These are phyloP conservation scores for Claviceps pazoutovae DNA, from an alignment of 2,329 filamentous ascomycete genomes.

Conservation along the genomic window DNA sequence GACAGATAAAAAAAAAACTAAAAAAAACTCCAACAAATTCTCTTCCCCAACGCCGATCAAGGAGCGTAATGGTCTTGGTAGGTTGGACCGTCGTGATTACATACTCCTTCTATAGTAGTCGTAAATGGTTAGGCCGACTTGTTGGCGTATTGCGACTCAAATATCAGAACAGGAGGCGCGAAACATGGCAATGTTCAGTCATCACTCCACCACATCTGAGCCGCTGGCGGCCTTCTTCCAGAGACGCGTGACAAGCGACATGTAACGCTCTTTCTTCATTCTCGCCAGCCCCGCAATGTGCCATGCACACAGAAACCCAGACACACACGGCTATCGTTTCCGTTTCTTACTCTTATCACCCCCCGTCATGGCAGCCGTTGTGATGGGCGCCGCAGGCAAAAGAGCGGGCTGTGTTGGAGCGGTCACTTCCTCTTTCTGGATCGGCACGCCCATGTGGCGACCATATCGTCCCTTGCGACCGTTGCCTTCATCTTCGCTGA, in stretches of 20 bases:
- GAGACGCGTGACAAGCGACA: neutral
- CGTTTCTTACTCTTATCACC: slow-evolving; percentile 47
- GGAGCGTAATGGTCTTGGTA: slow-evolving; percentile 23
- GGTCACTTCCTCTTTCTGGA: slow-evolving; percentile 41
- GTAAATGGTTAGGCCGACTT: too few species aligned
- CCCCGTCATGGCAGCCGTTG: slow-evolving; percentile 18
- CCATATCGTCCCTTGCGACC: slow-evolving; percentile 88
- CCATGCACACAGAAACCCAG: neutral
- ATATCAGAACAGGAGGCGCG: neutral
- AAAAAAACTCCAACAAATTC: slow-evolving; percentile 16
- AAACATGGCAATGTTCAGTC: neutral
- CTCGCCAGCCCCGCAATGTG: neutral
- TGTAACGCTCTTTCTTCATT: neutral
- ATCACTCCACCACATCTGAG: neutral
- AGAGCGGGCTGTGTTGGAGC: slow-evolving; percentile 23
- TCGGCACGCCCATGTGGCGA: slow-evolving; percentile 54
- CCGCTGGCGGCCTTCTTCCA: neutral
- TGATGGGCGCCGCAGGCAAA: slow-evolving; percentile 31
- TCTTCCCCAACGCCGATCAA: slow-evolving; percentile 20
- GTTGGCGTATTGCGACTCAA: neutral
- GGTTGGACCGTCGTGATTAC: slow-evolving; percentile 24
- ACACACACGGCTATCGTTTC: slow-evolving; percentile 32
- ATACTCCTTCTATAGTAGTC: slow-evolving; percentile 13
- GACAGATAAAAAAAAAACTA: neutral
- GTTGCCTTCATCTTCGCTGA: slow-evolving; percentile 96